These are phyloP conservation scores for Eucalyptus sp. DNA, from an alignment of 345 rosid species.

Conservation along the genomic window DNA sequence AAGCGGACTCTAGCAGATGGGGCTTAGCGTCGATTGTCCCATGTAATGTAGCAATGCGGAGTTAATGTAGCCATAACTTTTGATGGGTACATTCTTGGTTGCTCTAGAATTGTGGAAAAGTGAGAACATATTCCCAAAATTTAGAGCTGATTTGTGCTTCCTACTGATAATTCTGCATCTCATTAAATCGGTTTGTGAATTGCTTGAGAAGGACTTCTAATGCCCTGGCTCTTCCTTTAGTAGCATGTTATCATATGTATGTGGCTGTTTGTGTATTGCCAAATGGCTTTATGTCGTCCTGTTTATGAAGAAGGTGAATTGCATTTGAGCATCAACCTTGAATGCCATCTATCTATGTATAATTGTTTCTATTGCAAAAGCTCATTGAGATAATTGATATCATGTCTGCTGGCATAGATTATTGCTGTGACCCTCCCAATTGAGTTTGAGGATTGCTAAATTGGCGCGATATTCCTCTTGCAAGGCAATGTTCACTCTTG, in stretches of 20 bases:
- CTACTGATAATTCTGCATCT: not conserved
- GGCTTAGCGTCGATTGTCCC: conserved; percentile 12
- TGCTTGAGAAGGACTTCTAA: not conserved
- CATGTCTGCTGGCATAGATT: not conserved
- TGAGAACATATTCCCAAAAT: not conserved
- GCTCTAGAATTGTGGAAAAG: not conserved
- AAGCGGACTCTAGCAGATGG: conserved; percentile 81
- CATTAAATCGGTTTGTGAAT: not conserved
- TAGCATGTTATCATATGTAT: not conserved
- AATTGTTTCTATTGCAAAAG: not conserved
- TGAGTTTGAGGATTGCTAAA: too few relatives aligned
- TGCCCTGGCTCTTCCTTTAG: not conserved
- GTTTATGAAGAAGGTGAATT: not conserved
- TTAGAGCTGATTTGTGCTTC: not conserved
- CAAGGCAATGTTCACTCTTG: too few relatives aligned
- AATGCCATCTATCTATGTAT: not conserved
- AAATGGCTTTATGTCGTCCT: not conserved
- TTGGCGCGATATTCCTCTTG: too few relatives aligned
- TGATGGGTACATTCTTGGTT: not conserved
- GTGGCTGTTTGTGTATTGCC: not conserved
- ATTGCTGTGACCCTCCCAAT: too few relatives aligned
- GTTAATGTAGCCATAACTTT: not conserved
- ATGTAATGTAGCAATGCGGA: not conserved
- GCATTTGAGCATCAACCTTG: not conserved
- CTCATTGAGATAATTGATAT: not conserved